Evolutionary conservation across 257 asterid genomes (phyloP).

Genomic region (Hygrophila difformis): DNA sequence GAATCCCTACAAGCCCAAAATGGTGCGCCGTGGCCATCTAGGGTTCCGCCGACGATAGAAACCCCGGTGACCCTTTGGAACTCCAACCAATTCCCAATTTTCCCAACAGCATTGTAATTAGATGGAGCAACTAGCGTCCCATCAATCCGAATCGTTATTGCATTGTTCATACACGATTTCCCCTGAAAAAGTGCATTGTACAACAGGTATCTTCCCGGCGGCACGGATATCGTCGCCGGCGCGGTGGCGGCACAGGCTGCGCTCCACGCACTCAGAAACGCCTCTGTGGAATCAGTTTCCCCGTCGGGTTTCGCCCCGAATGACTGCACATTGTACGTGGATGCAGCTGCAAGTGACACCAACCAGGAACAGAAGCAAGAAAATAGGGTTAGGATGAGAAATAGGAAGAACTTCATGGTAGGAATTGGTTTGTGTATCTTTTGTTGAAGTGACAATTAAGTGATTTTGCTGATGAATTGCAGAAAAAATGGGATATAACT

Average conservation of each 20-base stretch:
- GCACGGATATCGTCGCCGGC: conserved; percentile 35
- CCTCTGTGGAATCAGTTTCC: conserved; percentile 26
- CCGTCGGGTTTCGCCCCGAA: conserved; percentile 44
- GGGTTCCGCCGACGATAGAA: conserved; percentile 46
- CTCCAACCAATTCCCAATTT: conserved; percentile 31
- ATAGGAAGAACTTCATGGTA: no score
- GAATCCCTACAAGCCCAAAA: conserved; percentile 40
- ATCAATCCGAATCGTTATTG: conserved; percentile 31
- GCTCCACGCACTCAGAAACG: conserved; percentile 39
- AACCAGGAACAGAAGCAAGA: no score
- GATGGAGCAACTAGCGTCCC: conserved; percentile 55
- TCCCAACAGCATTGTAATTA: conserved; percentile 32
- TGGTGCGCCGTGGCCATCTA: conserved; percentile 28
- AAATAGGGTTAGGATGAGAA: no score
- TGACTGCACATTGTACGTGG: conserved; percentile 21
- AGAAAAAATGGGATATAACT: no score
- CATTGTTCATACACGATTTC: conserved; percentile 25
- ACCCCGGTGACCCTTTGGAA: conserved; percentile 43
- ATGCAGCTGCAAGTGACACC: conserved; percentile 17
- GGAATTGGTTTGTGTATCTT: no score
- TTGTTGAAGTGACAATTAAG: no score
- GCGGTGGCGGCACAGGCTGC: conserved; percentile 30
- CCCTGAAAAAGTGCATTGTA: conserved; percentile 21
- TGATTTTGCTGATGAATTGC: no score
- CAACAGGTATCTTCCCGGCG: conserved; percentile 34